These are phyloP conservation scores for Trypanosoma platydactyli DNA, from an alignment of 208 protist genomes.

Conservation along the genomic window DNA sequence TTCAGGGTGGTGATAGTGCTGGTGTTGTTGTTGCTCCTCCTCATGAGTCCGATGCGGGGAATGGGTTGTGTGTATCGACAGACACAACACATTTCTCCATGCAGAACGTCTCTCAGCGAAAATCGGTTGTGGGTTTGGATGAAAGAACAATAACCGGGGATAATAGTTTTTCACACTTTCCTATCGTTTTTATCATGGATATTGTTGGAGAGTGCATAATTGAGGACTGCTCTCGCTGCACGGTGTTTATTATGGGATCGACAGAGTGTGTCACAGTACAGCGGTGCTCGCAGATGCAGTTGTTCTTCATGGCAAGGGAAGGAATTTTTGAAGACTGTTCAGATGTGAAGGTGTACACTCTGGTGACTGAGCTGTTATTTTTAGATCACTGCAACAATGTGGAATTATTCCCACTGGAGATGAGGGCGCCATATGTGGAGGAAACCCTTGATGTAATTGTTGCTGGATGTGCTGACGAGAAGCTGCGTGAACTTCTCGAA, in stretches of 20 bases:
- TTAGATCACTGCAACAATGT: slow-evolving; percentile 13
- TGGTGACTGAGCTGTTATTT: slow-evolving; percentile 62
- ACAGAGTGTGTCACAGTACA: slow-evolving; percentile 41
- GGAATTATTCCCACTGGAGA: slow-evolving; percentile 39
- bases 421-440: slow-evolving; percentile 60
- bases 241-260: slow-evolving; percentile 62
- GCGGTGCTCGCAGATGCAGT: slow-evolving; percentile 51
- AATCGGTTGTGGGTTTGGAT: background rate
- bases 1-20: slow-evolving; percentile 37
- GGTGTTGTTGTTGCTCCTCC: background rate
- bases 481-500: slow-evolving; percentile 5
- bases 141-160: background rate
- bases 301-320: slow-evolving; percentile 59
- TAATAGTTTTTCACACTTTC: slow-evolving; percentile 22
- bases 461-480: slow-evolving; percentile 30
- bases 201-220: slow-evolving; percentile 61
- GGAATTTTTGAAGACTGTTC: slow-evolving; percentile 43
- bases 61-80: background rate
- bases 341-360: slow-evolving; percentile 36
- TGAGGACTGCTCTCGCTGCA: slow-evolving; percentile 70
- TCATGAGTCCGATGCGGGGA: too few relatives aligned
- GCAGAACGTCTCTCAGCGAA: background rate
- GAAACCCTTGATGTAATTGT: slow-evolving; percentile 50
- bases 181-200: slow-evolving; percentile 73
- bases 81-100: slow-evolving; percentile 13